Percentiles rank a stretch among this genome's conserved stretches.
phyloP scores from a whole-genome alignment of 1,139 yeast species.

The Kodamaea alishanica region DNA sequence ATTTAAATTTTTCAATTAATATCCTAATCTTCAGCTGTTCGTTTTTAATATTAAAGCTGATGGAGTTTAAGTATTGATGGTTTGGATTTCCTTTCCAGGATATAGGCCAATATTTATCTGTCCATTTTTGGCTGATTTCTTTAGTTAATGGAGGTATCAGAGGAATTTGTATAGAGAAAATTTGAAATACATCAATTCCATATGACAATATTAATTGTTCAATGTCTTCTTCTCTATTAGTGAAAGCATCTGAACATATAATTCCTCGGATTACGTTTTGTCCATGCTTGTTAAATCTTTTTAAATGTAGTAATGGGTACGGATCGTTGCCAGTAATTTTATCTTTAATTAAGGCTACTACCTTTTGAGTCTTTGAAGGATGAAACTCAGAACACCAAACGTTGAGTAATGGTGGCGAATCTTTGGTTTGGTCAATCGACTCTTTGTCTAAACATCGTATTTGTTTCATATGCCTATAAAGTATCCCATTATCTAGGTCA shows the following conservation, averaged over 20 bases:
- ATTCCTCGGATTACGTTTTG: slow-evolving; percentile 13
- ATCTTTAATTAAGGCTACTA: slow-evolving; percentile 26
- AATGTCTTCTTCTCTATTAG: slow-evolving; percentile 15
- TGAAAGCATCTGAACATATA: slow-evolving; percentile 25
- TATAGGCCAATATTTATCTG: slow-evolving; percentile 73
- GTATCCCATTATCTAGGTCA: slow-evolving; percentile 48
- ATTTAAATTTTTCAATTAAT: slow-evolving; percentile 20
- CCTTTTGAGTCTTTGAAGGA: slow-evolving; percentile 28
- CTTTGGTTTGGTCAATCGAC: slow-evolving; percentile 22
- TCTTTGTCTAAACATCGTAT: slow-evolving; percentile 28
- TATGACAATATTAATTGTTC: slow-evolving; percentile 1
- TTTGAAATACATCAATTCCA: neutral
- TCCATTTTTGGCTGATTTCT: slow-evolving; percentile 63
- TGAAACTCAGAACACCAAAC: slow-evolving; percentile 55
- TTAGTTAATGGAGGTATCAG: slow-evolving; percentile 57
- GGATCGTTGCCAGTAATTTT: slow-evolving; percentile 26
- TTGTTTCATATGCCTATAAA: slow-evolving; percentile 49
- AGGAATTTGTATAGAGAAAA: slow-evolving; percentile 37
- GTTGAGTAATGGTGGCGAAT: slow-evolving; percentile 31
- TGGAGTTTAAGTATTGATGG: slow-evolving; percentile 62
- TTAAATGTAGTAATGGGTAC: slow-evolving; percentile 27
- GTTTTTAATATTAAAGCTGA: slow-evolving; percentile 43
- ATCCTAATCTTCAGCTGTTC: slow-evolving; percentile 38
- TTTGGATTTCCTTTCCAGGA: slow-evolving; percentile 93
- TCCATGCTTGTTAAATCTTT: slow-evolving; percentile 28